Base-by-base conservation (phyloP, 2,329 filamentous ascomycete genomes). In the Torrubiella hemipterigena region DNA sequence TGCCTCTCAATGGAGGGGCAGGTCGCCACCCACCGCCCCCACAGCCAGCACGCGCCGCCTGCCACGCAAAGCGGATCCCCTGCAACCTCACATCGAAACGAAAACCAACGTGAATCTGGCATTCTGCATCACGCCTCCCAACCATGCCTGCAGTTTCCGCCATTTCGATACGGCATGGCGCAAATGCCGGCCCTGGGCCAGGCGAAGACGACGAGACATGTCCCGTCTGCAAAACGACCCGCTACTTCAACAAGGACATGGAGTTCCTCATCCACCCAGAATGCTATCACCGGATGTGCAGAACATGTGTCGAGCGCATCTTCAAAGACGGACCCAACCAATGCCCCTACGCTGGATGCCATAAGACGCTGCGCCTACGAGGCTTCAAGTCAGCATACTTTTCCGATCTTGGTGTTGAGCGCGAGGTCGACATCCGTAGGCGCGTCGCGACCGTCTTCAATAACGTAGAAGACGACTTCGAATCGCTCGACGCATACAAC, bases 231-330 rank as follows among this genome's bases (percentile, higher is more conserved):
- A 95, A 95, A 61, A 93, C 86, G 37, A 84, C 83, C 37, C 83
- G 86, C 42, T 96, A 96, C 65, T 80, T 96, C 48, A 95, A 95
- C 65, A 78, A 77, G 38, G 80, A 86, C 61, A 87, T 98, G 73
- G 73, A 80, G 42, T 96, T 98, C 61, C 81, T 91, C 45, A 87
- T 98, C 63, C 95, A 96, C 55, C 85, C 89, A 7, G 86, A 93
- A 66, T 98, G 91, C 71, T 98, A 98, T 66, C 91, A 98, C 67
- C 85, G 85, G 44, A 96, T 98, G 84, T 98, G 91, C 66, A 81
- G 85, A 54, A 87, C 83, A 35, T 98, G 91, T 62, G 87, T 96
- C 25, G 82, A 89, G 56, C 81, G 89, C 34, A 83, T 96, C 46
- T 98, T 96, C 68, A 81, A 81, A 21, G 78, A 84, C 33, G 91